Conservation (phyloP, 495 filamentous ascomycete genomes). For the Neurospora sp. region DNA sequence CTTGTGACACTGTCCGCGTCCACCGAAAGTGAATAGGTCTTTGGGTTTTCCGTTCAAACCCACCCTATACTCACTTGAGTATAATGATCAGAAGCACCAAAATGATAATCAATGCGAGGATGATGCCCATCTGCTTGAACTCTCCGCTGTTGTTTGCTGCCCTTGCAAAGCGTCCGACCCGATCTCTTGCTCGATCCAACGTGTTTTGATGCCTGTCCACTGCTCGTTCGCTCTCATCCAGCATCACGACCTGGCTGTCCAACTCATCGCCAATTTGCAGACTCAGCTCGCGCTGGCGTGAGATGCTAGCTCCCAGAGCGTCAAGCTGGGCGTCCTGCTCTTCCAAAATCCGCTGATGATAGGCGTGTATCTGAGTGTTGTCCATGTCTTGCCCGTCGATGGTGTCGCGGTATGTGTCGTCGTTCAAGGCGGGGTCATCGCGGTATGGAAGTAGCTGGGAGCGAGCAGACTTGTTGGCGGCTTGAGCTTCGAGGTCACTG, state of each 20-base stretch:
- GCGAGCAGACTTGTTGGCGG: conserved; percentile 36
- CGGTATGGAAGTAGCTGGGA: conserved; percentile 53
- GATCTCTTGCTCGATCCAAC: conserved; percentile 60
- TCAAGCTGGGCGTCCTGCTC: conserved; percentile 95
- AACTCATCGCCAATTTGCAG: conserved; percentile 96
- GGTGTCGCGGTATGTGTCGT: conserved; percentile 37
- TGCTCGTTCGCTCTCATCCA: conserved; percentile 77
- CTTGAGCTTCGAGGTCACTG: conserved; percentile 36
- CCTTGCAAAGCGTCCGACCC: conserved; percentile 57
- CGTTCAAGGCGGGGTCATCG: conserved; percentile 31
- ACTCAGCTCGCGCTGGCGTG: conserved; percentile 84
- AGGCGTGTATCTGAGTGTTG: conserved; percentile 80
- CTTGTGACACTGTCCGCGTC: not conserved
- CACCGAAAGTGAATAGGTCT: not conserved
- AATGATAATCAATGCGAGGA: conserved; percentile 64
- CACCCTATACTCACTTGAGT: conserved; percentile 45
- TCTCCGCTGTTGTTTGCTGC: conserved; percentile 72
- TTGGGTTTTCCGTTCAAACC: not conserved
- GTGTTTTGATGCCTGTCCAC: conserved; percentile 73
- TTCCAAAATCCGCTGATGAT: conserved; percentile 66
- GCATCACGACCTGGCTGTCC: conserved; percentile 74
- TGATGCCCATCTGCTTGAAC: conserved; percentile 69
- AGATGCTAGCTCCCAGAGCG: conserved; percentile 69
- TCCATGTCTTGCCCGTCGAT: conserved; percentile 31
- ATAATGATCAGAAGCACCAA: conserved; percentile 69